Evolutionary conservation across 140 eudicot species (phyloP), one percentile per base, ranked within the genome.

Genomic region (Senecio squalidus): DNA sequence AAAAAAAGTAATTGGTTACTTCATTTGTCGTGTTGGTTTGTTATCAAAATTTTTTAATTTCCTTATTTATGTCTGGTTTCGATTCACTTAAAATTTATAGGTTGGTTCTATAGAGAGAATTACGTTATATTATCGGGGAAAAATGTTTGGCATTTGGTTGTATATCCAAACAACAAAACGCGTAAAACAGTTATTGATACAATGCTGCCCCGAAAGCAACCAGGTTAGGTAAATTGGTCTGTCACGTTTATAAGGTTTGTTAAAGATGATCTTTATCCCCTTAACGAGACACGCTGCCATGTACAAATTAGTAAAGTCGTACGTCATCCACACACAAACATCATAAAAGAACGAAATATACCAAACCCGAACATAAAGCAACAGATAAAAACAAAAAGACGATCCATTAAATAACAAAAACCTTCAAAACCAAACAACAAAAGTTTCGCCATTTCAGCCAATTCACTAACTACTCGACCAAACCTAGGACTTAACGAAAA

Each of bases 391-490:
- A 47, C 30, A 24, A 40, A 69, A 60, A 26, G 7, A 49, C 8
- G 20, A 59, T 50, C 38, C 55, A 40, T 66, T 28, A 3, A 24
- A 66, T 46, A 52, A 38, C 62, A 53, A 39, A 18, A 28, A 10
- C 72, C 33, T 34, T n/a, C 40, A 2, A 64, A 9, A 9, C 39
- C 17, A 49, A 47, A 33, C 49, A 20, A 28, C 29, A 43, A 58
- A 50, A 54, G 14, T 69, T 27, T 3, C 27, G 22, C 26, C 26
- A 33, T 26, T 60, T 40, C 49, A 14, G n/a, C 56, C 31, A 11
- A 36, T 10, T 36, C 43, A 36, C 43, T 0, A 36, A 58, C 23
- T 71, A 18, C 6, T 17, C 3, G 41, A 45, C 60, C 22, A 31
- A 18, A 55, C 44, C 40, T 18, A 53, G 36, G 16, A 62, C 41